Evolutionary conservation across 1,139 yeast genomes (phyloP).

Genomic region (Oligophagozyma castellii): DNA sequence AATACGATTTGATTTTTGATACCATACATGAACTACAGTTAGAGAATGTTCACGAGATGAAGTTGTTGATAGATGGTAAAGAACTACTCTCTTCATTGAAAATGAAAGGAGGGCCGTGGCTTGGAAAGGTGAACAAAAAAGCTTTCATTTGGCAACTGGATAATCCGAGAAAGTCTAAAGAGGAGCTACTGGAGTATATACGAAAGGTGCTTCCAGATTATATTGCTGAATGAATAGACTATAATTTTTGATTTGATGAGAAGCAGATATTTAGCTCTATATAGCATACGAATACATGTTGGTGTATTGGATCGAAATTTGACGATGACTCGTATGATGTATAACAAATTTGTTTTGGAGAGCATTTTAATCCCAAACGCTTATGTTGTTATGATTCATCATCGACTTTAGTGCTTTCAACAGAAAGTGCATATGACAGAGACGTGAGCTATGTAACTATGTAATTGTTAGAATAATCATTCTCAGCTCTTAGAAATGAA

Average conservation of each 20-base stretch:
- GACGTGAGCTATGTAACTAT: too few relatives aligned
- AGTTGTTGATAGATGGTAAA: conserved; percentile 59
- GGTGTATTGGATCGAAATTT: too few relatives aligned
- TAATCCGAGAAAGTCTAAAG: conserved; percentile 39
- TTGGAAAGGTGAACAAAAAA: conserved; percentile 40
- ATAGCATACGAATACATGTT: too few relatives aligned
- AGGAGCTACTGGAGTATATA: conserved; percentile 40
- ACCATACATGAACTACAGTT: conserved; percentile 24
- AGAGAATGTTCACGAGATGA: conserved; percentile 31
- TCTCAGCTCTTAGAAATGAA: too few relatives aligned
- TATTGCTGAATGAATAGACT: conserved; percentile 2
- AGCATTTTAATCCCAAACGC: too few relatives aligned
- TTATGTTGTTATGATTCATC: too few relatives aligned
- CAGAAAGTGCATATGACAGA: too few relatives aligned
- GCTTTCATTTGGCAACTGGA: conserved; percentile 66
- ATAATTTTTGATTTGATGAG: conserved; percentile 1
- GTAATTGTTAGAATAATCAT: too few relatives aligned
- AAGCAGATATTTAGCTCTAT: too few relatives aligned
- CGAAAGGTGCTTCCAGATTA: conserved; percentile 17
- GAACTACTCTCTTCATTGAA: conserved; percentile 37
- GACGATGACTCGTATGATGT: too few relatives aligned
- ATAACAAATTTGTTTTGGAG: too few relatives aligned
- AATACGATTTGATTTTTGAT: conserved; percentile 28
- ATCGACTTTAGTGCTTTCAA: too few relatives aligned
- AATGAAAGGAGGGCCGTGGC: conserved; percentile 78